These are phyloP conservation scores for Suillus americanus DNA, from an alignment of 768 basidiomycete species.

Conservation along the genomic window DNA sequence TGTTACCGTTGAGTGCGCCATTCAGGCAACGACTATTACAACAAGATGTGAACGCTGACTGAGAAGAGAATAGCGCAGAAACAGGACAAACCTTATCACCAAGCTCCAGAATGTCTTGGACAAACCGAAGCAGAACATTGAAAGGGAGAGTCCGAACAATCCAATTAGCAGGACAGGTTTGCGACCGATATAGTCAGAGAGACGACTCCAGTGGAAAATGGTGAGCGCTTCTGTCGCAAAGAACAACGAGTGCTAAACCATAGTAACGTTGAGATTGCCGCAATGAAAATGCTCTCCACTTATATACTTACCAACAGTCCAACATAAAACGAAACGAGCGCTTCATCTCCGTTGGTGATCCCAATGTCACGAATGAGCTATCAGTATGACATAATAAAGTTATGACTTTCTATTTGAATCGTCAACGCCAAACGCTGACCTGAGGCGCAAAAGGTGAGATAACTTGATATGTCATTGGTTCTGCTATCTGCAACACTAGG, in stretches of 20 bases:
- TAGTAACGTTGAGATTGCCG: background rate
- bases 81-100: conserved; percentile 36
- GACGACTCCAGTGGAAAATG: conserved; percentile 48
- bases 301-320: conserved; percentile 41
- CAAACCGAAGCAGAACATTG: conserved; percentile 49
- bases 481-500: conserved; percentile 68
- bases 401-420: background rate
- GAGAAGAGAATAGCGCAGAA: background rate
- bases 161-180: conserved; percentile 48
- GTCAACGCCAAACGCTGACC: conserved; percentile 34
- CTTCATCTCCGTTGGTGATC: conserved; percentile 44
- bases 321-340: conserved; percentile 46
- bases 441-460: conserved; percentile 72
- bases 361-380: conserved; percentile 31
- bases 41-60: background rate
- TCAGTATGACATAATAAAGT: conserved; percentile 1
- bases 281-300: background rate
- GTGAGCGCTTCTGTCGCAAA: conserved; percentile 49
- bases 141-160: conserved; percentile 42
- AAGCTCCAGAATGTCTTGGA: conserved; percentile 46
- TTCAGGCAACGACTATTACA: conserved; percentile 40
- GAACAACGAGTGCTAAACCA: conserved; percentile 44
- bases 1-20: conserved; percentile 57
- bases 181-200: conserved; percentile 50
- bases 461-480: conserved; percentile 71